A percentile compares a stretch with the other conserved stretches of the same genome.
These are phyloP conservation scores for Alternaria conjuncta DNA, from an alignment of 2,329 filamentous ascomycete genomes.

Conservation along the genomic window DNA sequence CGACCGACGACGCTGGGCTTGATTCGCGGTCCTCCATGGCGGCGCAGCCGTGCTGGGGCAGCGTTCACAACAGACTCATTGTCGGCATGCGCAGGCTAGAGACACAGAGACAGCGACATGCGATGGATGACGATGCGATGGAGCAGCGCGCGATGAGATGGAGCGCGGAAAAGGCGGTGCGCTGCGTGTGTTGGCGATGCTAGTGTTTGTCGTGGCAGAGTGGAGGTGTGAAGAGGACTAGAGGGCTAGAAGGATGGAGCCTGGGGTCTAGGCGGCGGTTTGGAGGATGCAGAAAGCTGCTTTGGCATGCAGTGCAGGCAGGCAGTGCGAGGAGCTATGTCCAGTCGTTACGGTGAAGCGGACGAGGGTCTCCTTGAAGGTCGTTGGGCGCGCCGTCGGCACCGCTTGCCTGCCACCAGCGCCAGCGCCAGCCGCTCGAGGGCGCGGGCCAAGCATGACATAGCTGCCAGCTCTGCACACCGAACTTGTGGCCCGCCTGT, in stretches of 20 bases:
- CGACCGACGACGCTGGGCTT: conserved; percentile 44
- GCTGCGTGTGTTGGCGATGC: conserved; percentile 13
- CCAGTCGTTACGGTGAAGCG: conserved; percentile 15
- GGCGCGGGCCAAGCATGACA: conserved; percentile 18
- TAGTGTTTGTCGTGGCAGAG: conserved; percentile 15
- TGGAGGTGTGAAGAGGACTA: conserved; percentile 5
- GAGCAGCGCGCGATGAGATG: conserved; percentile 7
- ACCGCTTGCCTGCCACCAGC: conserved; percentile 1
- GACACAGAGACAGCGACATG: conserved; percentile 31
- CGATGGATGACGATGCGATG: not conserved
- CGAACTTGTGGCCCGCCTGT: conserved; percentile 6
- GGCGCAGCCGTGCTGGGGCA: conserved; percentile 22
- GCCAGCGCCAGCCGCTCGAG: not conserved
- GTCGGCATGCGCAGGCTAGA: conserved; percentile 30
- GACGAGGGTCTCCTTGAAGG: conserved; percentile 9
- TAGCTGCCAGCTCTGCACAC: conserved; percentile 9
- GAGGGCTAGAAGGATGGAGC: conserved; percentile 7
- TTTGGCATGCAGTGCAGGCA: conserved; percentile 3
- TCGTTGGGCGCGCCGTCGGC: not conserved
- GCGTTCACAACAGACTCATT: conserved; percentile 43
- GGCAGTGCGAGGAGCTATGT: conserved; percentile 6
- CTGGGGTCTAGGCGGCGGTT: conserved; percentile 6
- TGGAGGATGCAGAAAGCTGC: conserved; percentile 2
- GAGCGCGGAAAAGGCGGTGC: conserved; percentile 10
- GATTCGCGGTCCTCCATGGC: conserved; percentile 44